Conservation (phyloP, 1,284 basidiomycete genomes). For the Melampsora larici-populina region DNA sequence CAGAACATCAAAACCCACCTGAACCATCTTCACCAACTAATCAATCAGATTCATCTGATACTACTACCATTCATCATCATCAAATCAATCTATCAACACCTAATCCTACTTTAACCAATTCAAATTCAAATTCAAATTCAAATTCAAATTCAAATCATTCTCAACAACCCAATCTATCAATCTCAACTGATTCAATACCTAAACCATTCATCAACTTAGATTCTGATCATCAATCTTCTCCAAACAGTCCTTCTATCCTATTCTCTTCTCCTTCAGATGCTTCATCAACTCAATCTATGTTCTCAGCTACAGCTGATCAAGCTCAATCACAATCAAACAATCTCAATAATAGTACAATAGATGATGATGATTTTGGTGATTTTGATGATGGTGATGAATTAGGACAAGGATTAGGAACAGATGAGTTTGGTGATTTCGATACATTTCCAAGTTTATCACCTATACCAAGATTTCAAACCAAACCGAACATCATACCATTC, state of each 20-base stretch:
- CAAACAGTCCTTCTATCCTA: not conserved
- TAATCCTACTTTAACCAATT: not conserved
- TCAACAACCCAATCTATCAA: not conserved
- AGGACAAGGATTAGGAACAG: not conserved
- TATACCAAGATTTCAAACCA: not conserved
- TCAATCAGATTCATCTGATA: not conserved
- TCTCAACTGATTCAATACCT: not conserved
- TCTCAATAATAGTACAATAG: not conserved
- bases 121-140: conserved; percentile 14
- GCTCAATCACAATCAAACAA: not conserved
- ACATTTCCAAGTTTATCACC: not conserved
- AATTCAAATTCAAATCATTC: conserved; percentile 1
- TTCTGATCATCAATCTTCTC: conserved; percentile 4
- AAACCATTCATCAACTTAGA: not conserved
- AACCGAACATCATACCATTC: conserved; percentile 8
- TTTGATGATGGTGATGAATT: conserved; percentile 35
- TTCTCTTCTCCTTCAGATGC: conserved; percentile 5
- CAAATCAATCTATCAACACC: too few relatives aligned
- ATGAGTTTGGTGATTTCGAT: conserved; percentile 14
- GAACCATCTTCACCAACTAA: not conserved
- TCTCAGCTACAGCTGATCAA: too few relatives aligned
- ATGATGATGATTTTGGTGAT: conserved; percentile 40
- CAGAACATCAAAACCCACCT: too few relatives aligned
- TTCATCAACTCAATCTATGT: not conserved
- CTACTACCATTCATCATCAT: too few relatives aligned